These are phyloP conservation scores for Beta macrorhiza DNA, from an alignment of 179 eudicot species.

Conservation along the genomic window DNA sequence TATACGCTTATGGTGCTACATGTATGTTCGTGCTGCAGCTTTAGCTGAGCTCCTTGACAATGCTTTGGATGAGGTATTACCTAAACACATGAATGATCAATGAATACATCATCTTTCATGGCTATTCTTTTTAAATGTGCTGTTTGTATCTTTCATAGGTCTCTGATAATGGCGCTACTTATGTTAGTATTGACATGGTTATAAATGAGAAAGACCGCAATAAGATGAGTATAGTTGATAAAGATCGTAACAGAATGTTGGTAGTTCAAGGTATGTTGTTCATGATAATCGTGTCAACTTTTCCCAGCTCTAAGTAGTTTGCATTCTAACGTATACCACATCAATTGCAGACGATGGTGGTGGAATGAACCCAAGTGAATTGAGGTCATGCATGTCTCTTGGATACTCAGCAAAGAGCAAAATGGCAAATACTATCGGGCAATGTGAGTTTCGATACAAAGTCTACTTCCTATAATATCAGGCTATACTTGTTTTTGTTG, in stretches of 20 bases:
- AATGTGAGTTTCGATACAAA: constrained; percentile 46
- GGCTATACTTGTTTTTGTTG: neutral
- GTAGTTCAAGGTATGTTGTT: constrained; percentile 55
- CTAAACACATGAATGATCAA: no score
- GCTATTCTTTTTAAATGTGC: no score
- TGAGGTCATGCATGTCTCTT: constrained; percentile 84
- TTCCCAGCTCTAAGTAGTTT: no score
- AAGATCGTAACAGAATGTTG: constrained; percentile 53
- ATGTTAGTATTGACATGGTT: constrained; percentile 56
- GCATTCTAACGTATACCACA: neutral
- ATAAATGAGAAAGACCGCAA: constrained; percentile 38
- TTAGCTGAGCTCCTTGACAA: constrained; percentile 83
- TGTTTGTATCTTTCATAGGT: constrained; percentile 33
- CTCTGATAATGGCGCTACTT: constrained; percentile 60
- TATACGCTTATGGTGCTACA: neutral
- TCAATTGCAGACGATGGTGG: constrained; percentile 72
- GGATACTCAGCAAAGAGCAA: constrained; percentile 75
- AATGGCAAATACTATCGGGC: constrained; percentile 66
- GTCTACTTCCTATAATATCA: neutral
- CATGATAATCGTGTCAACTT: no score
- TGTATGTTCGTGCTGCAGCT: constrained; percentile 32
- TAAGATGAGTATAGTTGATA: constrained; percentile 30
- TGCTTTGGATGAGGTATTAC: constrained; percentile 63
- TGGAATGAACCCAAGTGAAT: constrained; percentile 69
- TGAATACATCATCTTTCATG: no score